These are phyloP conservation scores for Leishmania aethiopica DNA, from an alignment of 208 protist species.

Conservation along the genomic window DNA sequence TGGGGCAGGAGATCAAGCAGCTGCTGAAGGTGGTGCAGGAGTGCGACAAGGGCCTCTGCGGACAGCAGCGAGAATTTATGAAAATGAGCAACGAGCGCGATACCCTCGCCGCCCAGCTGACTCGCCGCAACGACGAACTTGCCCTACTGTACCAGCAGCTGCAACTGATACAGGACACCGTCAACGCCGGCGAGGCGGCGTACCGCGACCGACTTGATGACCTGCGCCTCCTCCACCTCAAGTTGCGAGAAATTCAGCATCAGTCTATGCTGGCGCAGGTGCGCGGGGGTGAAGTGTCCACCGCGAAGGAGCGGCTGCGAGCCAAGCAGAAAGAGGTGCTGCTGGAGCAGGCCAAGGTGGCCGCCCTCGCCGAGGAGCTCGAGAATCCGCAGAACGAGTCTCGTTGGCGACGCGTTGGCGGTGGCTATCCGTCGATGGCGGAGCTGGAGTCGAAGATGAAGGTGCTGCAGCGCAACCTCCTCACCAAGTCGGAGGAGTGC, in stretches of 20 bases:
- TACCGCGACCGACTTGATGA: conserved; percentile 91
- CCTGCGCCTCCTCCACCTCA: conserved; percentile 69
- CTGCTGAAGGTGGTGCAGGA: conserved; percentile 95
- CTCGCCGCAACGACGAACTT: conserved; percentile 98
- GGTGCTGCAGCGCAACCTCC: conserved; percentile 95
- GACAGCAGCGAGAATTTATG: conserved; percentile 94
- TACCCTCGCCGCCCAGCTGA: conserved; percentile 95
- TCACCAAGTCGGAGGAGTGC: conserved; percentile 97
- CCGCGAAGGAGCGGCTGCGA: conserved; percentile 48
- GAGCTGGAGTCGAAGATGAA: conserved; percentile 97
- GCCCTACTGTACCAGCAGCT: conserved; percentile 98
- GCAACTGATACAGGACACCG: conserved; percentile 94
- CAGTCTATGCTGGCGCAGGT: conserved; percentile 82
- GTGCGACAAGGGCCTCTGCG: conserved; percentile 89
- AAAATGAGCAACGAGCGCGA: conserved; percentile 96
- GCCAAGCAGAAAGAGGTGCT: conserved; percentile 50
- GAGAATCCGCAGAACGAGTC: conserved; percentile 94
- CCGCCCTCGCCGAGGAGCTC: conserved; percentile 96
- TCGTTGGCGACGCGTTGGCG: conserved; percentile 94
- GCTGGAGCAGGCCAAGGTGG: conserved; percentile 81
- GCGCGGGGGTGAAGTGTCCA: conserved; percentile 77
- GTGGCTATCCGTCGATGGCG: conserved; percentile 91
- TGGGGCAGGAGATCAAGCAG: conserved; percentile 92
- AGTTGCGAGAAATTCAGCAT: conserved; percentile 92
- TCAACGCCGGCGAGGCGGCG: conserved; percentile 95